These are phyloP conservation scores for Lippia alba DNA, from an alignment of 305 asterid species.

Conservation along the genomic window DNA sequence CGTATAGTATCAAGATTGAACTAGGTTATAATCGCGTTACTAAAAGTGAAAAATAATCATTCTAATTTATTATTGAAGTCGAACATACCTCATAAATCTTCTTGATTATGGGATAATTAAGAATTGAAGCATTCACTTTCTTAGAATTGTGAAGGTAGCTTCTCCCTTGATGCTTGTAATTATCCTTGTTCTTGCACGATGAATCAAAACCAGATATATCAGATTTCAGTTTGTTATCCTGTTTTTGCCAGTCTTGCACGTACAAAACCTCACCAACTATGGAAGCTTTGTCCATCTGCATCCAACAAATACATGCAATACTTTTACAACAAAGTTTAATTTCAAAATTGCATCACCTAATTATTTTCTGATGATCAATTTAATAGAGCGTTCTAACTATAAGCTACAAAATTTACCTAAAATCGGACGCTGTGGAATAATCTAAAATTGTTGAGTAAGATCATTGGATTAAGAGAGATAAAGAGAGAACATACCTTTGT, in stretches of 20 bases:
- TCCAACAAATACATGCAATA: background rate
- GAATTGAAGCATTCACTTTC: constrained; percentile 27
- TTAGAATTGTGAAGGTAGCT: constrained; percentile 23
- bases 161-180: constrained; percentile 18
- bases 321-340: too few relatives aligned
- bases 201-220: constrained; percentile 66
- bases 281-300: constrained; percentile 92
- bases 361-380: too few relatives aligned
- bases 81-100: constrained; percentile 58
- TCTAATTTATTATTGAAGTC: too few relatives aligned
- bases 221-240: constrained; percentile 59
- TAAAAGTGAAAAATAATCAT: too few relatives aligned
- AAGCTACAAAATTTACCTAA: too few relatives aligned
- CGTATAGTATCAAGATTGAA: too few relatives aligned
- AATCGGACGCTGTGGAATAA: too few relatives aligned
- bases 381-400: too few relatives aligned
- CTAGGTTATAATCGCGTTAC: too few relatives aligned
- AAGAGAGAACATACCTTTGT: constrained; percentile 58
- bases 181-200: constrained; percentile 29
- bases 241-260: constrained; percentile 71
- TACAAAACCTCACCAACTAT: constrained; percentile 76
- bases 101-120: constrained; percentile 44
- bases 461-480: background rate
- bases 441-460: too few relatives aligned
- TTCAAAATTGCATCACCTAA: too few relatives aligned